Conservation (phyloP, 805 yeast species). For the Wickerhamiella kurtzmanii region DNA sequence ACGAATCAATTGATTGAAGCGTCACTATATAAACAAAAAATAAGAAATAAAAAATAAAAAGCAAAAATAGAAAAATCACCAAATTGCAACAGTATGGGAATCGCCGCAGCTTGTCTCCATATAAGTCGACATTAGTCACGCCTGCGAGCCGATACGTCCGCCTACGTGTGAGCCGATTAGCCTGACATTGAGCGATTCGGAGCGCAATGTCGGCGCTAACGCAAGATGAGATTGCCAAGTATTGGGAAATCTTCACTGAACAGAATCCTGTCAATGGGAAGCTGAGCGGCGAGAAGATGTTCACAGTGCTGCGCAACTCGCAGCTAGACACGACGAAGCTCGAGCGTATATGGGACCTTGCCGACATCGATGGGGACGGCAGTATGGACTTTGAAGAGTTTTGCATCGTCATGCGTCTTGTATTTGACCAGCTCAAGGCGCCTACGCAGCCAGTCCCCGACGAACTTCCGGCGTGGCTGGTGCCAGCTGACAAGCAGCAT, state of each 20-base stretch:
- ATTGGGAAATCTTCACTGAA: constrained; percentile 95
- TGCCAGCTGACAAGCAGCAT: constrained; percentile 81
- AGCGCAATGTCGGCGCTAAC: constrained; percentile 14
- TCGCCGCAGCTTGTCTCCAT: too few relatives aligned
- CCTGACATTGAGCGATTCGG: too few relatives aligned
- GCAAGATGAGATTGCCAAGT: constrained; percentile 91
- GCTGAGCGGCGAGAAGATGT: constrained; percentile 71
- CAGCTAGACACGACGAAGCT: constrained; percentile 66
- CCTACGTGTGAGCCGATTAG: too few relatives aligned
- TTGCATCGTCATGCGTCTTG: constrained; percentile 91
- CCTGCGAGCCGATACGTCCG: too few relatives aligned
- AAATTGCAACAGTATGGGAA: too few relatives aligned
- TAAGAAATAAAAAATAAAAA: too few relatives aligned
- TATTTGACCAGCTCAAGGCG: constrained; percentile 82
- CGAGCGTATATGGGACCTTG: constrained; percentile 73
- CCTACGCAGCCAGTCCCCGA: constrained; percentile 47
- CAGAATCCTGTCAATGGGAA: constrained; percentile 69
- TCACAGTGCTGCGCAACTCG: constrained; percentile 79
- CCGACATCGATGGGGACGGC: constrained; percentile 86
- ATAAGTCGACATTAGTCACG: too few relatives aligned
- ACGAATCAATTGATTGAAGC: too few relatives aligned
- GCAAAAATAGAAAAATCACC: too few relatives aligned
- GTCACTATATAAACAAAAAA: too few relatives aligned
- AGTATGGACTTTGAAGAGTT: constrained; percentile 91
- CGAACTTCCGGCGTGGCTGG: constrained; percentile 76